A percentile compares a stretch with the other conserved stretches of the same genome.
These are phyloP conservation scores for Spinacia oleracea DNA, from an alignment of 179 eudicot genomes.

Conservation along the genomic window DNA sequence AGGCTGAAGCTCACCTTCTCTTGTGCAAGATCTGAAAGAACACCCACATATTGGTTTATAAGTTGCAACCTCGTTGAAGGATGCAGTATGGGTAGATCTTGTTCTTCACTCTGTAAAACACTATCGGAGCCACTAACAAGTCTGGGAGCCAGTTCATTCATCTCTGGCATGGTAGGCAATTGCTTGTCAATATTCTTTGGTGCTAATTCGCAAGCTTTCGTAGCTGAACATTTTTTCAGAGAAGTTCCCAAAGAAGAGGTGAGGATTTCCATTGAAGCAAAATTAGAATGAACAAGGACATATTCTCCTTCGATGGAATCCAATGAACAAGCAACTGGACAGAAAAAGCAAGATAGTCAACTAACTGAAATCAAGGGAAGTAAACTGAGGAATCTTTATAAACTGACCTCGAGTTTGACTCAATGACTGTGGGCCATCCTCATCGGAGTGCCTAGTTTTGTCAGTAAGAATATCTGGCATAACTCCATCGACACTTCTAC, in stretches of 20 bases:
- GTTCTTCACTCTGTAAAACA: conserved; percentile 21
- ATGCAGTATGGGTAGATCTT: conserved; percentile 30
- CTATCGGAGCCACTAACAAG: conserved; percentile 24
- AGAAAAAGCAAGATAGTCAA: conserved; percentile 19
- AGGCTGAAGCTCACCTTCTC: conserved; percentile 41
- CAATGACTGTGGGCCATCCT: conserved; percentile 26
- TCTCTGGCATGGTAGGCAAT: conserved; percentile 23
- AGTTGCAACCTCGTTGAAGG: conserved; percentile 49
- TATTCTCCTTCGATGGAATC: conserved; percentile 49
- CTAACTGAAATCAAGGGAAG: conserved; percentile 18
- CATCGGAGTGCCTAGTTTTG: conserved; percentile 26
- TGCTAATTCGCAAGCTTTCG: conserved; percentile 30
- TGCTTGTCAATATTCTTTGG: conserved; percentile 31
- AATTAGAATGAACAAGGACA: conserved; percentile 51
- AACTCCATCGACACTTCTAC: conserved; percentile 18
- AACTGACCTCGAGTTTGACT: conserved; percentile 40
- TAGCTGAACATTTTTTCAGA: conserved; percentile 34
- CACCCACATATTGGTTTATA: conserved; percentile 39
- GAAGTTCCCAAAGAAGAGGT: conserved; percentile 46
- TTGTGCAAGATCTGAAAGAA: conserved; percentile 44
- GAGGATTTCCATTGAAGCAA: conserved; percentile 52
- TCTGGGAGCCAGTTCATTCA: conserved; percentile 17
- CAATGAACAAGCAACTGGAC: conserved; percentile 47
- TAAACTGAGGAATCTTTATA: conserved; percentile 10
- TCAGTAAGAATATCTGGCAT: conserved; percentile 15